Base-by-base conservation (phyloP, 2,329 filamentous ascomycete genomes). In the Trichoderma guizhouense region DNA sequence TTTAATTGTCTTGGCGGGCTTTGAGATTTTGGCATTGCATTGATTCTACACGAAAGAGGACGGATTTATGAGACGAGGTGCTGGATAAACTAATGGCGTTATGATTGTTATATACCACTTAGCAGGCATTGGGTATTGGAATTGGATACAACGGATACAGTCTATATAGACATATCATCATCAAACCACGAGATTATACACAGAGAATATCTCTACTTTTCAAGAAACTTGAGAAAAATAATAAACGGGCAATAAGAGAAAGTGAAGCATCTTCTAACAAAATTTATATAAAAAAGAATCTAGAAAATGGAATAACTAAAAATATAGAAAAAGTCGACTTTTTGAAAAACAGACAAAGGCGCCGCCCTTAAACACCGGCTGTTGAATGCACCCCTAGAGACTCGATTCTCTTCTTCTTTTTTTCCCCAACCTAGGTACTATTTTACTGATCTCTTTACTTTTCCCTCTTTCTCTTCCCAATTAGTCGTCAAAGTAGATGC, bases 401-500 rank as follows among this genome's bases (percentile, higher is more conserved):
- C 55, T 51, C 26, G 6, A 6, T 3, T 36, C 32, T 8, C 21
- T 9, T 7, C 53, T 30, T 30, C 34, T 5, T 30, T 21, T 57
- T 64, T 32, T 63, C 32, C 26, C 70, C 47, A 18, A n/a, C 21
- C 14, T 47, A 47, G 4, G 43, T 11, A 1, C 43, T 47, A 47
- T 47, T n/a, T n/a, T 47, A 28, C 51, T 3, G 9, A 24, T 11
- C 5, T 6, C 30, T 65, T 14, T 24, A 18, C 28, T 26, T 34
- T 24, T 15, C 66, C 3, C 69, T 30, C 30, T 61, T 32, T 36
- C 21, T 69, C 58, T 26, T 47, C 64, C 72, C 11, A 30, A 51
- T 83, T 89, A 97, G 78, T 97, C 93, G 2, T 98, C 94, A 82
- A 99, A 99, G 84, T 97, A 98, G 84, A 97, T 92, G 72, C 93